A percentile compares a stretch with the other conserved stretches of the same genome.
Conservation (phyloP, 768 basidiomycete genomes). For the Cystobasidium ongulense region DNA sequence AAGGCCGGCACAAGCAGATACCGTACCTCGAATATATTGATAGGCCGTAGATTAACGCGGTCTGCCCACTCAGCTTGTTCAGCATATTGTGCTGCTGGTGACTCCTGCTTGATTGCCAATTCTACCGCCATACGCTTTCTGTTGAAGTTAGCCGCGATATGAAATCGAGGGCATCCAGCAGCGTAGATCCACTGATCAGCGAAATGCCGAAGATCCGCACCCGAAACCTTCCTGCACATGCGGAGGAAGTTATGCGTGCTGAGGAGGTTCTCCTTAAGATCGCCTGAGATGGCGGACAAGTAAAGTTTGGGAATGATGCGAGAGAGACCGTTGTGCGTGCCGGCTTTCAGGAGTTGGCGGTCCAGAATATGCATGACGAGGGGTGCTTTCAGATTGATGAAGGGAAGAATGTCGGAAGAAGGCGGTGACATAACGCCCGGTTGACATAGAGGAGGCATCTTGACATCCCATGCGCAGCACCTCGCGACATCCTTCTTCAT, state of each 20-base stretch:
- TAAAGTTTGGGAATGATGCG: slow-evolving; percentile 93
- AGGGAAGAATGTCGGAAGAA: slow-evolving; percentile 66
- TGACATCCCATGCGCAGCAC: slow-evolving; percentile 76
- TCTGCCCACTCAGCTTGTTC: slow-evolving; percentile 39
- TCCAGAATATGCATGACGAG: slow-evolving; percentile 95
- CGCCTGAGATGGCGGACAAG: slow-evolving; percentile 83
- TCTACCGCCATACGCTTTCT: slow-evolving; percentile 98
- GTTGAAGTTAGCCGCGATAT: slow-evolving; percentile 83
- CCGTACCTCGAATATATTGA: slow-evolving; percentile 75
- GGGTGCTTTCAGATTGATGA: slow-evolving; percentile 89
- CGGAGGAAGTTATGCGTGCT: slow-evolving; percentile 84
- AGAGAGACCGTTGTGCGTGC: slow-evolving; percentile 85
- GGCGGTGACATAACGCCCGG: slow-evolving; percentile 71
- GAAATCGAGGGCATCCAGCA: slow-evolving; percentile 86
- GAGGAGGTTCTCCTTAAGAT: slow-evolving; percentile 62
- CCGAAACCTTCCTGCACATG: slow-evolving; percentile 85
- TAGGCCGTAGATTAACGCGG: slow-evolving; percentile 50
- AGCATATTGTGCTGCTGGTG: slow-evolving; percentile 53
- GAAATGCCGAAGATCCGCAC: slow-evolving; percentile 70
- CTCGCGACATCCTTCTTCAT: slow-evolving; percentile 95
- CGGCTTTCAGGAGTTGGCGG: slow-evolving; percentile 83
- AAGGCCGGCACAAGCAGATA: background rate
- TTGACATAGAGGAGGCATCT: slow-evolving; percentile 90
- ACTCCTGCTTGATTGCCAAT: slow-evolving; percentile 82
- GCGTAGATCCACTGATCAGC: slow-evolving; percentile 99